phyloP scores from a whole-genome alignment of 345 rosid genomes.

The Eucalyptus grandis region DNA sequence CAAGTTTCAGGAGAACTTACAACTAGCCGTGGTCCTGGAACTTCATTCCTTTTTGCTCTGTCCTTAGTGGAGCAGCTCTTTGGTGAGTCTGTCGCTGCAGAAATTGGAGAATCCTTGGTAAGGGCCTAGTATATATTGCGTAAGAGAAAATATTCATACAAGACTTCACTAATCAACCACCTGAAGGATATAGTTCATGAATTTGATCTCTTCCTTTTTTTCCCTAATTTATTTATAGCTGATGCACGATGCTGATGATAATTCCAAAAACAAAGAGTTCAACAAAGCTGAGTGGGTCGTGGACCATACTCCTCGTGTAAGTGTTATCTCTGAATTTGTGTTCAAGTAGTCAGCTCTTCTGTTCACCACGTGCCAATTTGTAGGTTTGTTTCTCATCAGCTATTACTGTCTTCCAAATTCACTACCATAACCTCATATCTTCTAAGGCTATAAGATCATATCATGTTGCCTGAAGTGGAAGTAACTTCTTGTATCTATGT shows the following conservation, averaged over 20 bases:
- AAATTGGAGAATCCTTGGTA: constrained; percentile 57
- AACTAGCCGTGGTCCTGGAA: constrained; percentile 94
- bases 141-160: not conserved
- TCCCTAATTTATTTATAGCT: constrained; percentile 19
- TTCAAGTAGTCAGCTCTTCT: not conserved
- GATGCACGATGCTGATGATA: constrained; percentile 26
- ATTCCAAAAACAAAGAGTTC: constrained; percentile 48
- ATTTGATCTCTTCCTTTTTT: not conserved
- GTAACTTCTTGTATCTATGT: not conserved
- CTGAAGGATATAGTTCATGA: not conserved
- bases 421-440: not conserved
- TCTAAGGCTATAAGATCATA: not conserved
- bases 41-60: constrained; percentile 74
- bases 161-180: not conserved
- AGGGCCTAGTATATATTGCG: not conserved
- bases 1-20: constrained; percentile 87
- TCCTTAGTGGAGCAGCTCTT: constrained; percentile 72
- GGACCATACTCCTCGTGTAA: constrained; percentile 51
- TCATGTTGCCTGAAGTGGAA: not conserved
- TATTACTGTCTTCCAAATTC: not conserved
- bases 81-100: constrained; percentile 62
- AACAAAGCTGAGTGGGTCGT: constrained; percentile 68
- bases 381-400: not conserved
- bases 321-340: constrained; percentile 4
- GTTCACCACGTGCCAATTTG: not conserved